Conservation (phyloP, 768 basidiomycete species). For the Coprinopsis strossmayeri region DNA sequence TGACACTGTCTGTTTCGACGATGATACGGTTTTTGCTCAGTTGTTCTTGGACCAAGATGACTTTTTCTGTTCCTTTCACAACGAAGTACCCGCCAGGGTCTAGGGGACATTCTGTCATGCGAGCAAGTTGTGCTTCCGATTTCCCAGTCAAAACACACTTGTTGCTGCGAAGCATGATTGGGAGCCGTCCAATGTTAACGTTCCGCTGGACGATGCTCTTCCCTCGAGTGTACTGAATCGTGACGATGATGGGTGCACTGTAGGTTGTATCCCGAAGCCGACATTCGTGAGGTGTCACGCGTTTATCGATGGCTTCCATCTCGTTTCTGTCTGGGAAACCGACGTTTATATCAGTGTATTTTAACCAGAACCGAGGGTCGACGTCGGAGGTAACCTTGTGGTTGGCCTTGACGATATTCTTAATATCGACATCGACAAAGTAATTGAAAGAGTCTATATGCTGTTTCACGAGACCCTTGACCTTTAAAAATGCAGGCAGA, state of each 20-base stretch:
- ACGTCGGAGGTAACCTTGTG: constrained; percentile 94
- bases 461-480: constrained; percentile 98
- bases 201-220: constrained; percentile 83
- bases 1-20: constrained; percentile 88
- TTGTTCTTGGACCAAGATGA: constrained; percentile 98
- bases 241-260: constrained; percentile 87
- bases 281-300: constrained; percentile 94
- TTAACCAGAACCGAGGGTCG: constrained; percentile 94
- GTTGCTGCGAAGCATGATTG: constrained; percentile 95
- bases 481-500: constrained; percentile 91
- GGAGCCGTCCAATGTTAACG: constrained; percentile 84
- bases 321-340: constrained; percentile 90
- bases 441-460: constrained; percentile 99
- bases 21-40: constrained; percentile 99
- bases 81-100: constrained; percentile 99
- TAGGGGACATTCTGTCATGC: constrained; percentile 94
- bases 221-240: constrained; percentile 91
- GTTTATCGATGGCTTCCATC: constrained; percentile 66
- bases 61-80: constrained; percentile 98
- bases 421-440: constrained; percentile 95
- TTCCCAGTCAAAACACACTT: constrained; percentile 85
- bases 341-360: constrained; percentile 93
- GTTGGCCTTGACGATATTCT: constrained; percentile 92
- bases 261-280: constrained; percentile 94
- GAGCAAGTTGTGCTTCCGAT: constrained; percentile 76